These are phyloP conservation scores for Extremus antarcticus DNA, from an alignment of 495 filamentous ascomycete species.

Conservation along the genomic window DNA sequence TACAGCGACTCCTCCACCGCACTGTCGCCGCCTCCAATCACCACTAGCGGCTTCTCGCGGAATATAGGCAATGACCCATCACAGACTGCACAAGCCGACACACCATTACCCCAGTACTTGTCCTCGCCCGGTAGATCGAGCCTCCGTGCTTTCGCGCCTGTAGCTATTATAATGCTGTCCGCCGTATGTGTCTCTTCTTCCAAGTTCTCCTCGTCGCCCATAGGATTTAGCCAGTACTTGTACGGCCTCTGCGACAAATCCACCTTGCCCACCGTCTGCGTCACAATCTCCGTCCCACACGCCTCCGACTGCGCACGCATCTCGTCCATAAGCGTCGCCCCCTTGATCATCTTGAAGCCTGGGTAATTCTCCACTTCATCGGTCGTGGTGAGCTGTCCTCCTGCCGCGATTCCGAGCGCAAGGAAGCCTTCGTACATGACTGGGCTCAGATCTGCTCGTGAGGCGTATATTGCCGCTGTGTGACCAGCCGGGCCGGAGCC, in stretches of 20 bases:
- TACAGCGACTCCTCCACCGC: slow-evolving; percentile 97
- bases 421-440: slow-evolving; percentile 97
- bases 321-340: slow-evolving; percentile 78
- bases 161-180: slow-evolving; percentile 86
- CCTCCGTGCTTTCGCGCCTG: slow-evolving; percentile 80
- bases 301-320: slow-evolving; percentile 87
- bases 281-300: slow-evolving; percentile 84
- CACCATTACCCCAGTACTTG: slow-evolving; percentile 91
- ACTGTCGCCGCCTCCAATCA: slow-evolving; percentile 94
- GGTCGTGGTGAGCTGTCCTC: slow-evolving; percentile 93
- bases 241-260: slow-evolving; percentile 80
- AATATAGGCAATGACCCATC: slow-evolving; percentile 97
- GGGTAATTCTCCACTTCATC: slow-evolving; percentile 98
- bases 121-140: slow-evolving; percentile 81
- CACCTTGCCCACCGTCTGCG: slow-evolving; percentile 81
- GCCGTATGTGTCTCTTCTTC: slow-evolving; percentile 63
- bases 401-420: slow-evolving; percentile 89
- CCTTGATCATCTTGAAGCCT: slow-evolving; percentile 82
- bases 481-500: slow-evolving; percentile 90
- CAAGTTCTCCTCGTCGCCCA: slow-evolving; percentile 47
- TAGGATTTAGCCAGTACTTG: slow-evolving; percentile 74
- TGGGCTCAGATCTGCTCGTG: slow-evolving; percentile 82
- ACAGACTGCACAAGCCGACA: slow-evolving; percentile 94
- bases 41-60: slow-evolving; percentile 84
- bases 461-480: slow-evolving; percentile 91